Conservation (phyloP, 2,329 filamentous ascomycete species). For the Sporothrix variecibatus region DNA sequence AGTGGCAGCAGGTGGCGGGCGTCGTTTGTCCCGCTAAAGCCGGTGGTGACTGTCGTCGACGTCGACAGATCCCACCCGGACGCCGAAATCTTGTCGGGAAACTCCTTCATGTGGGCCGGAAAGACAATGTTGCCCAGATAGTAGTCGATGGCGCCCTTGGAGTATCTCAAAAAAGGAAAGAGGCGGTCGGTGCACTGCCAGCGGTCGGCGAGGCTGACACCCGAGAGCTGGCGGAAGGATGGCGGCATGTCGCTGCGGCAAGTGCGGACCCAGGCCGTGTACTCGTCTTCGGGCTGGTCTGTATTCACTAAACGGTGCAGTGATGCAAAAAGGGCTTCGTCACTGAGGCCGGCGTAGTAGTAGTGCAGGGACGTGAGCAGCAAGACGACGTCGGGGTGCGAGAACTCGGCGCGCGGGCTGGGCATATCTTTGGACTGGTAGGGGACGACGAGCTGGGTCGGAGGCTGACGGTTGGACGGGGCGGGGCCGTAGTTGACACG, state of each 20-base stretch:
- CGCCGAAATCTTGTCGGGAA: constrained; percentile 61
- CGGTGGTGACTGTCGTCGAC: constrained; percentile 52
- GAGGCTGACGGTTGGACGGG: constrained; percentile 38
- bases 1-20: constrained; percentile 60
- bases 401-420: constrained; percentile 59
- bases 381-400: constrained; percentile 61
- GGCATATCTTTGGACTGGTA: constrained; percentile 62
- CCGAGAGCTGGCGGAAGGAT: constrained; percentile 45
- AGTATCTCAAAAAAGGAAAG: constrained; percentile 55
- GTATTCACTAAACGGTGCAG: constrained; percentile 52
- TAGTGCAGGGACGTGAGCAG: constrained; percentile 57
- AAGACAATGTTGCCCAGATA: constrained; percentile 63
- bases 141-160: constrained; percentile 62
- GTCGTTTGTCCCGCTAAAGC: constrained; percentile 73
- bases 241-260: constrained; percentile 37
- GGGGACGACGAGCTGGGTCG: constrained; percentile 56
- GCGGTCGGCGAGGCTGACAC: constrained; percentile 61
- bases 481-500: constrained; percentile 65
- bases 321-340: constrained; percentile 50
- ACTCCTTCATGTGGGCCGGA: constrained; percentile 62
- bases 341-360: constrained; percentile 57
- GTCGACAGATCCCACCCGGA: constrained; percentile 66
- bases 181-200: constrained; percentile 49
- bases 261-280: constrained; percentile 49
- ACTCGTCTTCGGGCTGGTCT: constrained; percentile 56